Evolutionary conservation across 2,329 filamentous ascomycete genomes (phyloP), one percentile per base, ranked within the genome.

Genomic region (Arthrinium phaeospermum): DNA sequence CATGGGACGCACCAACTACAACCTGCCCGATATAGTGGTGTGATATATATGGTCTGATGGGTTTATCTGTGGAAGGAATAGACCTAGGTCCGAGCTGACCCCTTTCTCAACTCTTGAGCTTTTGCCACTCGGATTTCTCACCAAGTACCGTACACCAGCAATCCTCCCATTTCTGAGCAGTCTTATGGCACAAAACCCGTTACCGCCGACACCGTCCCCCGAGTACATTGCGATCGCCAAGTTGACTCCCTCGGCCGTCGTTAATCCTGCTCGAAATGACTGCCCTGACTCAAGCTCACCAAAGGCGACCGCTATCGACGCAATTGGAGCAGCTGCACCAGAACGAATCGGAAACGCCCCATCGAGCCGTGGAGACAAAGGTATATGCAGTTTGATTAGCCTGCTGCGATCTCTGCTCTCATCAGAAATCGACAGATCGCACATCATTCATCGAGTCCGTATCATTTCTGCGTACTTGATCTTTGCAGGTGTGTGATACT

Each of bases 311-410:
- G 12, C 13, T 53, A 53, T 53, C 51, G 51, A 53, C 51, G 51
- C 51, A 4, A 13, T 30, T 30, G 27, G 27, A 30, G 27, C 27
- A 30, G 27, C 27, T 51, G n/a, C 49, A 13, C 49, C 49, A 51
- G 49, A 51, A 53, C 51, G 51, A 53, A 53, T 53, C 51, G 51
- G 51, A 53, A 53, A 53, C 24, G 24, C 51, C 51, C 13, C 51
- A 53, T 53, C 12, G 24, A 53, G 24, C 24, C 51, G 51, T 30
- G 24, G 51, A 53, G 27, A 24, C 47, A 24, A 49, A 49, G 47
- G 22, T 22, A 24, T 49, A 10, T 22, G 46, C 49, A 5, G n/a
- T 7, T 24, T 51, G 49, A 51, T 27, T 47, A 47, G 46, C 46
- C 49, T 51, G 8, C 27, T 30, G 27, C 27, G 2, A 30, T 30